A percentile compares a stretch with the other conserved stretches of the same genome.
Conservation (phyloP, 192 early-diverging fungal genomes). For the Umbelopsis isabellina region DNA sequence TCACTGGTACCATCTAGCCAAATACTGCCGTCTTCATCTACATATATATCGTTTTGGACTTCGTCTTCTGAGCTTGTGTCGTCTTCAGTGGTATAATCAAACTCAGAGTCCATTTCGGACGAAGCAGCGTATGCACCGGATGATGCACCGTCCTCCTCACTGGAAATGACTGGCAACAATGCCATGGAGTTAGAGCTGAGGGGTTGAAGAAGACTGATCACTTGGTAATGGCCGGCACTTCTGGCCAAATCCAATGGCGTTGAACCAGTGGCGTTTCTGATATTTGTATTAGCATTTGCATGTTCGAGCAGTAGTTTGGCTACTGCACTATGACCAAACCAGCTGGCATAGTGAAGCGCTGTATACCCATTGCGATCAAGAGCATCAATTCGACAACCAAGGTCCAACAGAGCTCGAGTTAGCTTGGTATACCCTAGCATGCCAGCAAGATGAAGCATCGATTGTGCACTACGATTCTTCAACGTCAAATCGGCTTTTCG, state of each 20-base stretch:
- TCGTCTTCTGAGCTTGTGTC: conserved; percentile 11
- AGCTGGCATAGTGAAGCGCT: conserved; percentile 70
- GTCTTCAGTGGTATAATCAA: conserved; percentile 20
- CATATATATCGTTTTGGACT: neutral
- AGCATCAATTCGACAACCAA: conserved; percentile 51
- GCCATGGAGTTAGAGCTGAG: neutral
- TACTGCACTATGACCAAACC: conserved; percentile 55
- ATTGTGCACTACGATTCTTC: conserved; percentile 50
- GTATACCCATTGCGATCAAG: conserved; percentile 70
- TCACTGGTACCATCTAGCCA: neutral
- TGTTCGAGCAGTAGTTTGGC: conserved; percentile 56
- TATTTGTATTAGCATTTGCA: conserved; percentile 17
- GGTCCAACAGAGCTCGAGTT: conserved; percentile 42
- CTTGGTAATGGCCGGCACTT: conserved; percentile 2
- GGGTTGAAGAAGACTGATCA: conserved; percentile 7
- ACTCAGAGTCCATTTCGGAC: conserved; percentile 22
- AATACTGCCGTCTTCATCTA: conserved; percentile 4
- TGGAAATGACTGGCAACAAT: neutral
- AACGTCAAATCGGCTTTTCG: conserved; percentile 40
- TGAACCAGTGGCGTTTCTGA: conserved; percentile 22
- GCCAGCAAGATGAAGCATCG: conserved; percentile 67
- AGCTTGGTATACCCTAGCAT: conserved; percentile 64
- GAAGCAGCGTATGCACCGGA: conserved; percentile 19
- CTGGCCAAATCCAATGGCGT: conserved; percentile 26
- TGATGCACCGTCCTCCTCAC: conserved; percentile 12